A percentile compares a stretch with the other conserved stretches of the same genome.
phyloP scores from a whole-genome alignment of 495 filamentous ascomycete genomes.

The Penicillium longicatenatum region DNA sequence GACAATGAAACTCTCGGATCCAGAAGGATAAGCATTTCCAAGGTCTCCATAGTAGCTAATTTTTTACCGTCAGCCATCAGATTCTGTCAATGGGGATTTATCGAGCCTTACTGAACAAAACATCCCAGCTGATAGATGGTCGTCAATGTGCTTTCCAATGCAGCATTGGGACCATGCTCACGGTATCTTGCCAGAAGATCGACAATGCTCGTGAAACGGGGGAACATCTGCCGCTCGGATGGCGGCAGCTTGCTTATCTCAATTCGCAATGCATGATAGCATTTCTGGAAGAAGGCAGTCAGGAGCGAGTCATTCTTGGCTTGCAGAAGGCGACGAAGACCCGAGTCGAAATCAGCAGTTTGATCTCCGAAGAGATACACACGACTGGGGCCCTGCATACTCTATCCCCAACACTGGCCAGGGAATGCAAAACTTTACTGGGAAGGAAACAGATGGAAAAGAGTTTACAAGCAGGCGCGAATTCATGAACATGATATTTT shows the following conservation, averaged over 20 bases:
- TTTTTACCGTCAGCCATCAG: slow-evolving; percentile 9
- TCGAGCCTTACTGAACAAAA: slow-evolving; percentile 67
- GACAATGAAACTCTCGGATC: slow-evolving; percentile 48
- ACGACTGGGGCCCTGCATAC: slow-evolving; percentile 36
- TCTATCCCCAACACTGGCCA: slow-evolving; percentile 19
- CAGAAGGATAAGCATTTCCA: slow-evolving; percentile 48
- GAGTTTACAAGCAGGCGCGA: not conserved
- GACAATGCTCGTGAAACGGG: slow-evolving; percentile 66
- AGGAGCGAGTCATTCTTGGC: slow-evolving; percentile 66
- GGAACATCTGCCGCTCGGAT: slow-evolving; percentile 61
- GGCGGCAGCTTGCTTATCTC: slow-evolving; percentile 63
- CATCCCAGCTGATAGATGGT: slow-evolving; percentile 72
- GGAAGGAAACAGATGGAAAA: slow-evolving; percentile 13
- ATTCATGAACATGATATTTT: slow-evolving; percentile 22
- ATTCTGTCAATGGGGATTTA: not conserved
- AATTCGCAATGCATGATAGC: slow-evolving; percentile 60
- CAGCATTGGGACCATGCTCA: slow-evolving; percentile 57
- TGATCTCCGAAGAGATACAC: slow-evolving; percentile 75
- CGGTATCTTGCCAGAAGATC: slow-evolving; percentile 72
- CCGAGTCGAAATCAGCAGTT: slow-evolving; percentile 69
- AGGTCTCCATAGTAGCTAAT: slow-evolving; percentile 55
- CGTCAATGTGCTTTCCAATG: slow-evolving; percentile 65
- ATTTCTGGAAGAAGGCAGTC: slow-evolving; percentile 64
- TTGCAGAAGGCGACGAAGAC: slow-evolving; percentile 63
- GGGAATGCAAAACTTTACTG: slow-evolving; percentile 17